phyloP scores from a whole-genome alignment of 2,329 filamentous ascomycete species.

The Akanthomyces uredinophilus region DNA sequence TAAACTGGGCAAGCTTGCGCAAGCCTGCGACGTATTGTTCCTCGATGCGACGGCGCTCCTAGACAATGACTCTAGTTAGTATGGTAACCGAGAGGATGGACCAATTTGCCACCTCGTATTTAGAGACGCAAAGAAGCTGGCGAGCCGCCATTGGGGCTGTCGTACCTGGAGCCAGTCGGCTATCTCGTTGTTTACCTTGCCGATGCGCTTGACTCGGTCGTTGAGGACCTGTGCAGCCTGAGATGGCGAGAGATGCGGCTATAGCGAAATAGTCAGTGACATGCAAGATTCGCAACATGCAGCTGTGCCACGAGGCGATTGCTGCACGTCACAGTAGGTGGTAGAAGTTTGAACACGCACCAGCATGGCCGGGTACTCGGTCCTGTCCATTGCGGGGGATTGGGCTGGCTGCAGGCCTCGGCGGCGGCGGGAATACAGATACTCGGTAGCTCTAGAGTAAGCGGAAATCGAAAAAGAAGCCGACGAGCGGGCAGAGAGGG shows the following conservation, averaged over 20 bases:
- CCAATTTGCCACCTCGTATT: too few relatives aligned
- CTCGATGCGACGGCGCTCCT: conserved; percentile 92
- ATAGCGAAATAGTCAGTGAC: conserved; percentile 2
- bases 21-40: conserved; percentile 81
- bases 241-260: conserved; percentile 75
- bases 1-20: conserved; percentile 71
- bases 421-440: conserved; percentile 7
- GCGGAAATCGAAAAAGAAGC: not conserved
- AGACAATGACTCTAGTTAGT: conserved; percentile 15
- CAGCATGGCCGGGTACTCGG: conserved; percentile 92
- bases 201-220: conserved; percentile 83
- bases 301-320: not conserved
- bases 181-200: conserved; percentile 80
- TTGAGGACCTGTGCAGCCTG: conserved; percentile 78
- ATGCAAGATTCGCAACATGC: conserved; percentile 11
- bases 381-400: conserved; percentile 61
- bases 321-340: not conserved
- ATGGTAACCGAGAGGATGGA: not conserved
- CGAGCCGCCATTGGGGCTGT: not conserved
- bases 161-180: conserved; percentile 94
- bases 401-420: not conserved
- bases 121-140: not conserved
- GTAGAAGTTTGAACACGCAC: conserved; percentile 48
- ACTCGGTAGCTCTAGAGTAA: conserved; percentile 19
- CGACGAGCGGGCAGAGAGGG: not conserved